phyloP scores from a whole-genome alignment of 371 early-diverging fungal species.

The Entomophthora muscae region DNA sequence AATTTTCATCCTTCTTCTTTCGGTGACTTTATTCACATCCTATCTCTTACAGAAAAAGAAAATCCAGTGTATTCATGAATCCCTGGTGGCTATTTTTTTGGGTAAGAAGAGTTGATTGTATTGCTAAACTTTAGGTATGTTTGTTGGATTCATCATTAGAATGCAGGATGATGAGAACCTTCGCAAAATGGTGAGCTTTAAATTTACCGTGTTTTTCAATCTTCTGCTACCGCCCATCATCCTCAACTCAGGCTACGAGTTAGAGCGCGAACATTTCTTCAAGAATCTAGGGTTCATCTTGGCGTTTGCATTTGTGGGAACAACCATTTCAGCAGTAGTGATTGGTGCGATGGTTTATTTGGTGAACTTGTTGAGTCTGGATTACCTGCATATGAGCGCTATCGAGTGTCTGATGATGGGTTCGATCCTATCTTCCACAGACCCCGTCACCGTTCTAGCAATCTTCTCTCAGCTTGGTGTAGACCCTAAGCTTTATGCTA shows the following conservation, averaged over 20 bases:
- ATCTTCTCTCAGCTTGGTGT: conserved; percentile 82
- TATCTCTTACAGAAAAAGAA: conserved; percentile 68
- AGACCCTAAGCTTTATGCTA: conserved; percentile 78
- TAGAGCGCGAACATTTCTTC: conserved; percentile 74
- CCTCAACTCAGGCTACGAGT: conserved; percentile 81
- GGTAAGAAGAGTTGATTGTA: conserved; percentile 21
- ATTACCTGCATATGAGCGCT: conserved; percentile 35
- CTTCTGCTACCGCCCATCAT: conserved; percentile 89
- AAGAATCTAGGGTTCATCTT: conserved; percentile 73
- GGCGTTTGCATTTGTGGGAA: conserved; percentile 82
- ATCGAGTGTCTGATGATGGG: conserved; percentile 86
- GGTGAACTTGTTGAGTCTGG: conserved; percentile 48
- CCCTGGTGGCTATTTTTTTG: conserved; percentile 78
- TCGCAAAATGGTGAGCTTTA: conserved; percentile 74
- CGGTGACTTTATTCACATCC: conserved; percentile 62
- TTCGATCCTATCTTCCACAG: conserved; percentile 84
- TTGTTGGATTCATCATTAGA: conserved; percentile 71
- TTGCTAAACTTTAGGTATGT: conserved; percentile 33
- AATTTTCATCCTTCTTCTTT: conserved; percentile 62
- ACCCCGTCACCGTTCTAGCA: conserved; percentile 87
- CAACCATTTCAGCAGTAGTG: conserved; percentile 70
- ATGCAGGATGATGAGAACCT: conserved; percentile 46
- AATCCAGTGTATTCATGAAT: conserved; percentile 80
- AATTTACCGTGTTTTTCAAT: conserved; percentile 84
- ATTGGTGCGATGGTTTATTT: conserved; percentile 53